These are phyloP conservation scores for Camelina sativa DNA, from an alignment of 345 rosid genomes.

Conservation along the genomic window DNA sequence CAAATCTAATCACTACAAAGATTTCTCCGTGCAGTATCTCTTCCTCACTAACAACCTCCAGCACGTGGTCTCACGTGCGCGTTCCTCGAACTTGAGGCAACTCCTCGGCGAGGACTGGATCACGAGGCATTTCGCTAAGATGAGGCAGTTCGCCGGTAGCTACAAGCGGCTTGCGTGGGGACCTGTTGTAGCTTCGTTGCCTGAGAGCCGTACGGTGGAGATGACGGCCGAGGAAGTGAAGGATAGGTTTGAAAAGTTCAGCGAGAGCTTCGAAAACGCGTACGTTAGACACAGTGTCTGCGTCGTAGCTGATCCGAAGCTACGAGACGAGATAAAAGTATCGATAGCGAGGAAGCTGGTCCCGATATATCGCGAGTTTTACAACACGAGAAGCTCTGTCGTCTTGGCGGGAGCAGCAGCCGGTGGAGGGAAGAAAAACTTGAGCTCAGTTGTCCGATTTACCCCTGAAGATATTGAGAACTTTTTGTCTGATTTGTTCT, in stretches of 20 bases:
- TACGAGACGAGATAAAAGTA: constrained; percentile 63
- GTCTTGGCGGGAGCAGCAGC: constrained; percentile 31
- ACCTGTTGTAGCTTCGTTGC: constrained; percentile 49
- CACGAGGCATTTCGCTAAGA: constrained; percentile 52
- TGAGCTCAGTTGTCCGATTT: constrained; percentile 49
- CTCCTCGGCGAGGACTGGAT: constrained; percentile 76
- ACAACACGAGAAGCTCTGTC: constrained; percentile 43
- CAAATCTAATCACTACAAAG: constrained; percentile 65
- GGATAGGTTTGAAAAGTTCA: constrained; percentile 57
- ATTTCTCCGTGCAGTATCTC: constrained; percentile 58
- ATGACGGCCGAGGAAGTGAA: constrained; percentile 51
- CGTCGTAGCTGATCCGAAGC: constrained; percentile 56
- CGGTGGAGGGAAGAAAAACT: constrained; percentile 26
- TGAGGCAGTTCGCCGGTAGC: constrained; percentile 54
- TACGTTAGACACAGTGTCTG: constrained; percentile 54
- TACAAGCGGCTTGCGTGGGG: constrained; percentile 73
- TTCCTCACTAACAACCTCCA: constrained; percentile 79
- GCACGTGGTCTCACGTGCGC: constrained; percentile 56
- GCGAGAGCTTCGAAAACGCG: constrained; percentile 58
- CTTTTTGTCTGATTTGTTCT: constrained; percentile 55
- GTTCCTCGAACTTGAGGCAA: constrained; percentile 57
- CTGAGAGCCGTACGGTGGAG: constrained; percentile 46
- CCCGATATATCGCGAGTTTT: constrained; percentile 58
- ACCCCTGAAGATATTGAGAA: constrained; percentile 73
- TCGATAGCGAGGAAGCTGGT: constrained; percentile 56